Conservation (phyloP, 177 flowering plant genomes). For the Telopea speciosissima region DNA sequence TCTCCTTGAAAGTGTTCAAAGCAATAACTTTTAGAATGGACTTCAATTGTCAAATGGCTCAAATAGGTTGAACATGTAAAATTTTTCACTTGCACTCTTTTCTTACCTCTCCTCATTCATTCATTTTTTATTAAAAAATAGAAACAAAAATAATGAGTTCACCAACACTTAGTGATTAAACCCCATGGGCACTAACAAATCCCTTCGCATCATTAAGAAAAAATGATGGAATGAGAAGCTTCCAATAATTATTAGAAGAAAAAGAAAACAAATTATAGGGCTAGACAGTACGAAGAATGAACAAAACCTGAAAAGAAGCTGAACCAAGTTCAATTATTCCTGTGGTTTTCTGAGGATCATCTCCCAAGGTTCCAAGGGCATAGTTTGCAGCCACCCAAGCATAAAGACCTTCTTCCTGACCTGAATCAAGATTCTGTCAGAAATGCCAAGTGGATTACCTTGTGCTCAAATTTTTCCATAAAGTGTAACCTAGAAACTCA, state of each 20-base stretch:
- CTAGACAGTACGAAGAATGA: slow-evolving; percentile 7
- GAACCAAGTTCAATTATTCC: slow-evolving; percentile 53
- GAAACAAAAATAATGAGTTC: not conserved
- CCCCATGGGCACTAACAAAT: not conserved
- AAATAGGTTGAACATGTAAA: no score
- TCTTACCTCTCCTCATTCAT: no score
- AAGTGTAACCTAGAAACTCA: not conserved
- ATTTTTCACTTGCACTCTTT: no score
- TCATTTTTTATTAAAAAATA: no score
- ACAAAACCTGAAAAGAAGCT: slow-evolving; percentile 42
- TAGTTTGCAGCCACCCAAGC: slow-evolving; percentile 58
- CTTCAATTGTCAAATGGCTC: no score
- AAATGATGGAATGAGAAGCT: not conserved
- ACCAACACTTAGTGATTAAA: not conserved
- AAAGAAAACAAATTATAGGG: not conserved
- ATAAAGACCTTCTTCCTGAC: slow-evolving; percentile 41
- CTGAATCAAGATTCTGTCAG: slow-evolving; percentile 21
- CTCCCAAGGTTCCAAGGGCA: slow-evolving; percentile 49
- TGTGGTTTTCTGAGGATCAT: slow-evolving; percentile 43
- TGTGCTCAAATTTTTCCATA: not conserved
- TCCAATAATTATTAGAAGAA: not conserved
- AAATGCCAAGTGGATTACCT: not conserved
- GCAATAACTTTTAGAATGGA: no score
- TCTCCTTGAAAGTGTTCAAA: no score
- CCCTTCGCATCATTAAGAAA: not conserved